These are phyloP conservation scores for Collybia mongolica DNA, from an alignment of 768 basidiomycete genomes.

Conservation along the genomic window DNA sequence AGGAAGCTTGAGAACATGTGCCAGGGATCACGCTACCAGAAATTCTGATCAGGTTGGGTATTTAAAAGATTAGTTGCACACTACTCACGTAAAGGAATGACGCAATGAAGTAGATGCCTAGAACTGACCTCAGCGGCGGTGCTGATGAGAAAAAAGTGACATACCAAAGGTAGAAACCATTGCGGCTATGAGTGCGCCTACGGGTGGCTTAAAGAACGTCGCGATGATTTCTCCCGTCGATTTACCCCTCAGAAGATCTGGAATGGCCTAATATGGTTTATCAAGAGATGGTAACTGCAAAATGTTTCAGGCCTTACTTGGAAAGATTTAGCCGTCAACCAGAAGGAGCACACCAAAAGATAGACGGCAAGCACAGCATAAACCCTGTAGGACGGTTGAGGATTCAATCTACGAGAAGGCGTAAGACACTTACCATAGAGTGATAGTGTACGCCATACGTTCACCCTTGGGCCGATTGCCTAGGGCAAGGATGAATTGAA, in stretches of 20 bases:
- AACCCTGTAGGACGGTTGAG: slow-evolving; percentile 46
- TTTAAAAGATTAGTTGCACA: too few species aligned
- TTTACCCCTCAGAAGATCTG: slow-evolving; percentile 46
- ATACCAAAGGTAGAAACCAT: slow-evolving; percentile 85
- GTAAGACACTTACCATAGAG: slow-evolving; percentile 58
- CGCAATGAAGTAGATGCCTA: slow-evolving; percentile 78
- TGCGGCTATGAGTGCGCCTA: slow-evolving; percentile 82
- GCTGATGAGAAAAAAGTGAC: slow-evolving; percentile 9
- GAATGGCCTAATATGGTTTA: slow-evolving; percentile 44
- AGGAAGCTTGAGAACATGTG: slow-evolving; percentile 95
- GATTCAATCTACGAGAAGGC: background rate
- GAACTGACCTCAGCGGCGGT: slow-evolving; percentile 8
- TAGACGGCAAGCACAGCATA: slow-evolving; percentile 84
- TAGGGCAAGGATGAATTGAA: slow-evolving; percentile 66
- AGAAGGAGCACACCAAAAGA: slow-evolving; percentile 83
- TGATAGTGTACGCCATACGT: slow-evolving; percentile 65
- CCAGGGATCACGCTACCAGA: slow-evolving; percentile 85
- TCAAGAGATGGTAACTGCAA: background rate
- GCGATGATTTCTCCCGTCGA: slow-evolving; percentile 46
- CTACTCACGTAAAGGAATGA: slow-evolving; percentile 81
- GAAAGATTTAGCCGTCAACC: slow-evolving; percentile 81
- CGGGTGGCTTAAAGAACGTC: slow-evolving; percentile 71
- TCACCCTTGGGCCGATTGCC: slow-evolving; percentile 91
- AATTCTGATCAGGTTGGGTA: too few species aligned
- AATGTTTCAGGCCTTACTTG: slow-evolving; percentile 38